Evolutionary conservation across 352 stramenopile genomes (phyloP), one percentile per base, ranked within the genome.

Genomic region (Globisporangium radiosum): DNA sequence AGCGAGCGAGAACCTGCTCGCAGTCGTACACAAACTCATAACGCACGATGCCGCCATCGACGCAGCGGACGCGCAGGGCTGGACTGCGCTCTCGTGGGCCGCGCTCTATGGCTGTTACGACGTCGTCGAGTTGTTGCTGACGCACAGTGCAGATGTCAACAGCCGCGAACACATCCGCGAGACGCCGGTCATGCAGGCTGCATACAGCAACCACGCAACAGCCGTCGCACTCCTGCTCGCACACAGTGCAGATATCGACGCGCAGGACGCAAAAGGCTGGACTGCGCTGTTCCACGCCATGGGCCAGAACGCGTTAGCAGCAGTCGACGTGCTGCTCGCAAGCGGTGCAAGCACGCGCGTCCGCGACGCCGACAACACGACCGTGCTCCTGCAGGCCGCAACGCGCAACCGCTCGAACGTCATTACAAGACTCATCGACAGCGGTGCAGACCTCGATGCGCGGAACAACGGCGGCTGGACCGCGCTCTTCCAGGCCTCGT

Each of bases 151-250:
- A 7, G 13, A 47, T 4, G 51, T 63, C 42, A 63, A 58, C 58
- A 19, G 47, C 11, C 45, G 51, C 51, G 52, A 63, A 25, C n/a
- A 47, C 43, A 54, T 56, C 43, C 36, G 38, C 39, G 58, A 63
- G 44, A 63, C 58, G n/a, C 42, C 58, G n/a, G 56, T 62, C 48
- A 62, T 62, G 56, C 56, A 62, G 10, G 56, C 56, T 15, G 49
- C 56, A 11, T 62, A 62, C 49, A 45, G 39, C 39, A 56, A 62
- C 25, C 58, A 63, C 45, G n/a, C 17, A 19, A 14, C 10, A 5
- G 11, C 50, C 7, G 58, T 57, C 51, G 42, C 15, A 2, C 7
- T 57, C 10, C 14, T 63, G 40, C 44, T 63, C 3, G 37, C 33
- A 33, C 42, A 53, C 17, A 51, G 58, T 5, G 58, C 58, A 2